phyloP scores from a whole-genome alignment of 306 rosid genomes.

The Gastrolobium villosum region DNA sequence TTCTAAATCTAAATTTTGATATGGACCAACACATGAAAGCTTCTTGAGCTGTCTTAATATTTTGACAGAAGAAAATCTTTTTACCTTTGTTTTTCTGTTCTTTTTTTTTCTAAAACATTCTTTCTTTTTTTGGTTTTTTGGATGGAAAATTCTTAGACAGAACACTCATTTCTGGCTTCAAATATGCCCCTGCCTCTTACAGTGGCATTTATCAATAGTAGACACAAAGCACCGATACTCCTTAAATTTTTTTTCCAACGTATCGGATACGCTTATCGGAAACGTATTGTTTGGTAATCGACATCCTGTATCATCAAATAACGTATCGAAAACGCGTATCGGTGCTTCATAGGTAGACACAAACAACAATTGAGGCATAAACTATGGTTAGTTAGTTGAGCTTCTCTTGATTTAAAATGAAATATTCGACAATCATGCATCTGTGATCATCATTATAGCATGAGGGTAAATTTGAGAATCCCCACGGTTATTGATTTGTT shows the following conservation, averaged over 20 bases:
- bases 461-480: background rate
- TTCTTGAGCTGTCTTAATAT: conserved; percentile 10
- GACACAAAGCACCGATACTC: too few species aligned
- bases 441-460: background rate
- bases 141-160: background rate
- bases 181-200: background rate
- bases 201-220: background rate
- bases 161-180: conserved; percentile 17
- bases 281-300: too few species aligned
- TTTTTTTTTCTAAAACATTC: background rate
- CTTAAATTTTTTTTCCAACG: too few species aligned
- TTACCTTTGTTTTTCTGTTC: conserved; percentile 4
- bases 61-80: background rate
- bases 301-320: too few species aligned
- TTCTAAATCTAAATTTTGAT: conserved; percentile 32
- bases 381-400: conserved; percentile 20
- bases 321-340: too few species aligned
- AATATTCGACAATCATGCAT: background rate
- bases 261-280: too few species aligned
- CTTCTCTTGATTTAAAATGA: background rate
- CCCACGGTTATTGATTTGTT: conserved; percentile 8
- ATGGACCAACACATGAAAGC: conserved; percentile 1
- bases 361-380: conserved; percentile 10
- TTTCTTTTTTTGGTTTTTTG: background rate
- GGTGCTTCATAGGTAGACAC: too few species aligned